Evolutionary conservation across 1,284 basidiomycete genomes (phyloP), one percentile per base, ranked within the genome.

Genomic region (Malassezia japonica): DNA sequence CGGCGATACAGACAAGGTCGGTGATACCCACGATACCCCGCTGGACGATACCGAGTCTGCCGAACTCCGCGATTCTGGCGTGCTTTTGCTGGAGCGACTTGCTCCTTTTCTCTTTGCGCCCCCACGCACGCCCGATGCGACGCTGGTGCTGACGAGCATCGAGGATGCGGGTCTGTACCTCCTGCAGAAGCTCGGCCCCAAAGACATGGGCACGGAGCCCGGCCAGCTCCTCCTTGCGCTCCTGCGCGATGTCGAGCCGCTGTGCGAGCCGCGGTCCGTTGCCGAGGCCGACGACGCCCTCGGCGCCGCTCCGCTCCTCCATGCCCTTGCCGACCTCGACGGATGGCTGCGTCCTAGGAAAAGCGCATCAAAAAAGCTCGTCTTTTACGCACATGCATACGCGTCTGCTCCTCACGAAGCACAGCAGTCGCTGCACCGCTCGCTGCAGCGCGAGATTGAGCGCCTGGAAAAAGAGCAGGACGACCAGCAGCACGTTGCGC

Each of bases 121-220:
- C 2, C 25, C 45, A 12, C 34, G 35, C 45, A 18, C 12, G 2
- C 4, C 5, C 4, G 8, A n/a, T 15, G 21, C 25, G 12, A 29
- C 10, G 5, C 27, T 23, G 1, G 23, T 31, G 29, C 35, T 45
- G 25, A 35, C 21, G 2, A 36, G 46, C 24, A 15, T 42, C 8
- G 34, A 46, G 12, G 51, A 54, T 18, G 51, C 46, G 8, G 23
- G 23, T 10, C 28, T 54, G 16, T 48, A 35, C 27, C 24, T 54
- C 13, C 23, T 48, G 18, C 51, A 54, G 20, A 6, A 15, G 21
- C 33, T 48, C 24, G 42, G 27, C 1, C 16, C 27, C 7, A 9
- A 24, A 1, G 16, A 24, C 18, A 25, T 25, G 6, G 39, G 38
- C 7, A n/a, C 31, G 7, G 13, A 15, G 6, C 21, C 41, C 12